Evolutionary conservation across 805 yeast genomes (phyloP).

Genomic region (Saturnispora halmiae): DNA sequence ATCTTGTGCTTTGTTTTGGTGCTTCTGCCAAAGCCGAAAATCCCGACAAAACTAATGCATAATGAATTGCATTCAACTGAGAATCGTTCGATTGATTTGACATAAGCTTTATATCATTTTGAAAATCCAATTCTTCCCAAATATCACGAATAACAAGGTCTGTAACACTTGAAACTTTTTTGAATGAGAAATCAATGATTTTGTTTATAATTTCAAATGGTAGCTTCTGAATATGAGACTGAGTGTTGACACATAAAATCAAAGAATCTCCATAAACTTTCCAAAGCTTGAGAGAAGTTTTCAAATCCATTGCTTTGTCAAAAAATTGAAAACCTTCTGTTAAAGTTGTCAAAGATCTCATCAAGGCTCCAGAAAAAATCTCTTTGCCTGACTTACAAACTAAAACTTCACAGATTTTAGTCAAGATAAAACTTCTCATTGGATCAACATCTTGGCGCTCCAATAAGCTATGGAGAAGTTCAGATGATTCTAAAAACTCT

Average conservation of each 20-base stretch:
- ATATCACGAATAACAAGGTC: background rate
- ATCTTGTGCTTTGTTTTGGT: slow-evolving; percentile 34
- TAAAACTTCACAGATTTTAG: slow-evolving; percentile 48
- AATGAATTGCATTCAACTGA: slow-evolving; percentile 9
- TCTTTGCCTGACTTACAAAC: slow-evolving; percentile 46
- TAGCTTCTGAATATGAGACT: slow-evolving; percentile 40
- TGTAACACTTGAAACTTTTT: slow-evolving; percentile 8
- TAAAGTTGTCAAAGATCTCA: slow-evolving; percentile 49
- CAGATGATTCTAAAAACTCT: slow-evolving; percentile 55
- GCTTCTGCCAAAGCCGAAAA: slow-evolving; percentile 35
- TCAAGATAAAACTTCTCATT: slow-evolving; percentile 39
- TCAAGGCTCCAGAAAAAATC: slow-evolving; percentile 52
- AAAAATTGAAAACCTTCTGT: slow-evolving; percentile 30
- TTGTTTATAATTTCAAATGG: slow-evolving; percentile 34
- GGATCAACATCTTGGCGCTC: slow-evolving; percentile 15
- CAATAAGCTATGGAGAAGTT: slow-evolving; percentile 36
- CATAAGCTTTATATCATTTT: background rate
- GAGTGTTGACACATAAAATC: slow-evolving; percentile 43
- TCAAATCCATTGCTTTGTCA: slow-evolving; percentile 17
- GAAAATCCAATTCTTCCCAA: slow-evolving; percentile 6
- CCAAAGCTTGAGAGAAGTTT: slow-evolving; percentile 53
- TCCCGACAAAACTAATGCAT: slow-evolving; percentile 37
- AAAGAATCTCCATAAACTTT: slow-evolving; percentile 50
- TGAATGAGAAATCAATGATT: slow-evolving; percentile 14
- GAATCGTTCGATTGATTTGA: background rate